Evolutionary conservation across 345 rosid genomes (phyloP).

Genomic region (Moringa oleifera): DNA sequence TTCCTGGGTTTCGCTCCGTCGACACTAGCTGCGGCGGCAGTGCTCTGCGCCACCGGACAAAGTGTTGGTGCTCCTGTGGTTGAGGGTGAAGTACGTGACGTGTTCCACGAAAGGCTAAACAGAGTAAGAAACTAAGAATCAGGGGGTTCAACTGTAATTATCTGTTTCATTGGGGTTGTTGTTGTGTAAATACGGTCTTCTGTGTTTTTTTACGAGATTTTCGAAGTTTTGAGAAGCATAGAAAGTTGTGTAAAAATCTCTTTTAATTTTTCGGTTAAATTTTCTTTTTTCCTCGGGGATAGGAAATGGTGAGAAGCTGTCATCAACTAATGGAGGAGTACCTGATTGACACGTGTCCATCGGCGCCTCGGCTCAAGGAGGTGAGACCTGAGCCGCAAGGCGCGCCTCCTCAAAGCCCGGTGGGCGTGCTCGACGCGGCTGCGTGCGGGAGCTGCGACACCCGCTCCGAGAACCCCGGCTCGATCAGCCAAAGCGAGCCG

Average conservation of each 20-base stretch:
- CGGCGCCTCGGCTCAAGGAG: conserved; percentile 21
- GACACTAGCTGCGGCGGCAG: conserved; percentile 53
- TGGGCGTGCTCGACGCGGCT: conserved; percentile 62
- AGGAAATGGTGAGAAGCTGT: conserved; percentile 79
- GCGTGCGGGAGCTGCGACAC: conserved; percentile 51
- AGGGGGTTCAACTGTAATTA: neutral
- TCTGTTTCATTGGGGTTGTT: neutral
- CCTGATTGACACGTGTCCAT: conserved; percentile 54
- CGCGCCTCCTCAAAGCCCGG: conserved; percentile 50
- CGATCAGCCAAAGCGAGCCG: conserved; percentile 31
- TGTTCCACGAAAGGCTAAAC: conserved; percentile 28
- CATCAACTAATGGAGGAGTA: conserved; percentile 68
- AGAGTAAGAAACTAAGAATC: conserved; percentile 28
- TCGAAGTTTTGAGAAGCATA: conserved; percentile 25
- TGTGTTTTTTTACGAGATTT: conserved; percentile 10
- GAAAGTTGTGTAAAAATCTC: conserved; percentile 32
- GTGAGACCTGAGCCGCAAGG: conserved; percentile 21
- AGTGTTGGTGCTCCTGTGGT: conserved; percentile 7
- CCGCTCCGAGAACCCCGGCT: conserved; percentile 31
- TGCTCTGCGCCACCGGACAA: conserved; percentile 33
- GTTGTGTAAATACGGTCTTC: conserved; percentile 4
- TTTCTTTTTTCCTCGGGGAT: conserved; percentile 9
- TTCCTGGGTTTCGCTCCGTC: conserved; percentile 51
- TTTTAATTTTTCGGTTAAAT: neutral
- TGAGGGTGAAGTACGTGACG: neutral